Base-by-base conservation (phyloP, 2,329 filamentous ascomycete species). In the Aspergillus uvarum region DNA sequence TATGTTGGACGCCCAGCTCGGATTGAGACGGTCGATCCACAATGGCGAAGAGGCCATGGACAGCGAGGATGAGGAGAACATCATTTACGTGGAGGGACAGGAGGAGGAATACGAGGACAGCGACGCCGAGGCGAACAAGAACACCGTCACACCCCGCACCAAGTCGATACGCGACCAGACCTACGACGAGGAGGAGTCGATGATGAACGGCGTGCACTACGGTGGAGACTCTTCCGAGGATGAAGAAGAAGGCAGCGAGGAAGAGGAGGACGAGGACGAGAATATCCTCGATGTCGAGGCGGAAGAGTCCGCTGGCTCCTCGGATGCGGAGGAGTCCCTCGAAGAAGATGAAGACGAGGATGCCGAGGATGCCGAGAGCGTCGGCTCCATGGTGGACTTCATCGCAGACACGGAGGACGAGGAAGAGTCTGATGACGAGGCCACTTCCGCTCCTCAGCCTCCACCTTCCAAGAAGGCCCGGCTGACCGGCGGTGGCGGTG, bases 1-100 rank as follows among this genome's bases (percentile, higher is more conserved):
- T 72, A 91, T 99, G 86, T 83, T 98, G 52, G 90, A 95, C 70
- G 89, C 91, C 6, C 95, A 99, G 78, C 88, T 98, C 75, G 87
- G 91, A 68, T 80, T 96, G 68, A 84, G 95, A 53, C 87, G 86
- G 69, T 85, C 84, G 62, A 86, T 92, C 76, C 86, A 89, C 69
- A 82, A 79, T 52, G 72, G 74, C 5, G 68, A 70, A 14, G 71
- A 76, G 51, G 69, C 68, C n/a, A 63, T 74, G 67, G 74, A 76
- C 22, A 77, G 78, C 48, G 76, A 89, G 7, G 87, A 89, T 44
- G 88, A 91, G 64, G 86, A 86, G n/a, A 86, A 83, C 21, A 83
- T 96, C 4, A 89, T 96, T 55, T 96, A 95, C 72, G 90, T 97
- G 2, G 93, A 97, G 74, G 92, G 91, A 1, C 85, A 92, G 68